Evolutionary conservation across 768 basidiomycete genomes (phyloP).

Genomic region (Mycena venus): DNA sequence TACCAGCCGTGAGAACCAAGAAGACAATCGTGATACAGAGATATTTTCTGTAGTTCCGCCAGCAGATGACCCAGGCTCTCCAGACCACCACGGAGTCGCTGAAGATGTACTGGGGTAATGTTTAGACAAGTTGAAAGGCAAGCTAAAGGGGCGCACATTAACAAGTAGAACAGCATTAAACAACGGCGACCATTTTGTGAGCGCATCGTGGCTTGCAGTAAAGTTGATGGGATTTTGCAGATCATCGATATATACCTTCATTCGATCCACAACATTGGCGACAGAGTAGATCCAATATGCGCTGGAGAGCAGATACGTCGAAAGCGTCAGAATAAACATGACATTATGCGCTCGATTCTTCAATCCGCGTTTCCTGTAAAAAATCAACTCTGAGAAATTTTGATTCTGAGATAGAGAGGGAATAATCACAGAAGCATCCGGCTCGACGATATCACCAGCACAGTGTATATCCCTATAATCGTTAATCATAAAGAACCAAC

Average conservation of each 20-base stretch:
- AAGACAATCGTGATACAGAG: constrained; percentile 8
- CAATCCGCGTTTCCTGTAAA: constrained; percentile 18
- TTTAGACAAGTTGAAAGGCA: background rate
- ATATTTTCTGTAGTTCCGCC: background rate
- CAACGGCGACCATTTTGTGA: constrained; percentile 20
- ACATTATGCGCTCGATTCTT: constrained; percentile 6
- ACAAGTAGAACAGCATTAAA: constrained; percentile 8
- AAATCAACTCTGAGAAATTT: background rate
- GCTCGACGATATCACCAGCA: constrained; percentile 16
- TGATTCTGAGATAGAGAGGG: background rate
- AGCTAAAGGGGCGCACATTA: background rate
- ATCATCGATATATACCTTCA: background rate
- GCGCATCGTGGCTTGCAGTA: background rate
- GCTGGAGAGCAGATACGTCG: constrained; percentile 16
- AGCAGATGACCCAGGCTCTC: constrained; percentile 28
- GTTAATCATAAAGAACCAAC: background rate
- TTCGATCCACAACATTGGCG: constrained; percentile 11
- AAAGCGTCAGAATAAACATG: constrained; percentile 8
- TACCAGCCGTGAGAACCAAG: constrained; percentile 14
- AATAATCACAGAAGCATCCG: constrained; percentile 22
- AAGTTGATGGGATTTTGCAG: background rate
- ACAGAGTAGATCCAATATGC: constrained; percentile 22
- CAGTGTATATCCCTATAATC: constrained; percentile 3
- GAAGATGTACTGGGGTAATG: constrained; percentile 5
- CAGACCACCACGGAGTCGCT: constrained; percentile 24